Evolutionary conservation across 257 asterid genomes (phyloP).

Genomic region (Buddleja alternifolia): DNA sequence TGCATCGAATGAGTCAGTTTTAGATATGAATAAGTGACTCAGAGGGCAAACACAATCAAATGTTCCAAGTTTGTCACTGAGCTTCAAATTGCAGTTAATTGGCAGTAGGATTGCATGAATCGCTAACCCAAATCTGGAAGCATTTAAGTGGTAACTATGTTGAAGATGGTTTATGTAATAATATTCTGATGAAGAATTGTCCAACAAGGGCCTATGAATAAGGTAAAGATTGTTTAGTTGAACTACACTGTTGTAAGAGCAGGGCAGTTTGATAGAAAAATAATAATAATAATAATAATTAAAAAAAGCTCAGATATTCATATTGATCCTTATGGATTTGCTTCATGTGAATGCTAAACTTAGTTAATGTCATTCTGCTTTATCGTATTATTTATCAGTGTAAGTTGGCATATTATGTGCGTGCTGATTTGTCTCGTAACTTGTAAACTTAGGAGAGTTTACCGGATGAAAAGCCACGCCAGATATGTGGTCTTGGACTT

Average conservation of each 20-base stretch:
- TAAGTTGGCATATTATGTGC: constrained; percentile 17
- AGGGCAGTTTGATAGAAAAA: not conserved
- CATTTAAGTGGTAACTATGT: not conserved
- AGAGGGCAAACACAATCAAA: not conserved
- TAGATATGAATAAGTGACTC: not conserved
- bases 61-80: not conserved
- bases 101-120: not conserved
- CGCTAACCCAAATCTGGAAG: not conserved
- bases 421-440: constrained; percentile 27
- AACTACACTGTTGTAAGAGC: not conserved
- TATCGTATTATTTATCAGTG: constrained; percentile 14
- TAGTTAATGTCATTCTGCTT: not conserved
- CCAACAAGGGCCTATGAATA: not conserved
- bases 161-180: not conserved
- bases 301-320: constrained; percentile 18
- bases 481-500: constrained; percentile 88
- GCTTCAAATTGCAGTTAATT: not conserved
- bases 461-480: constrained; percentile 88
- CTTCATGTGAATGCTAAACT: constrained; percentile 9
- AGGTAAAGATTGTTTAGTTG: constrained; percentile 1
- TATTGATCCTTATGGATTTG: constrained; percentile 4
- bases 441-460: constrained; percentile 63
- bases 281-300: not conserved
- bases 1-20: not conserved
- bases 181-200: constrained; percentile 22